A percentile compares a stretch with the other conserved stretches of the same genome.
Conservation (phyloP, 257 asterid genomes). For the Petunia secreta region DNA sequence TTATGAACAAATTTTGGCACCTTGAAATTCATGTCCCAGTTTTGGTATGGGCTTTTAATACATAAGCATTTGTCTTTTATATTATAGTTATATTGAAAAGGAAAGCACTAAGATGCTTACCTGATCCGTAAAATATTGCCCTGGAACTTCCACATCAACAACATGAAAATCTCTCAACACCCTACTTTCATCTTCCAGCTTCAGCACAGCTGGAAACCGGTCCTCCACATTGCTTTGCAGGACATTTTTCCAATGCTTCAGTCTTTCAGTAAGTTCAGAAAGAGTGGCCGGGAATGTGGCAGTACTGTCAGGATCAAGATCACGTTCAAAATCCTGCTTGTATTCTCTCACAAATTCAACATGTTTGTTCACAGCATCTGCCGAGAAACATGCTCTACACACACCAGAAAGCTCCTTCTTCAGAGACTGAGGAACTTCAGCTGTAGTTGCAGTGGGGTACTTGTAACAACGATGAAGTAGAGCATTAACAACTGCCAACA, state of each 20-base stretch:
- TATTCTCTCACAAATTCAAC: slow-evolving; percentile 97
- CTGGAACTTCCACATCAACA: slow-evolving; percentile 99
- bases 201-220: slow-evolving; percentile 93
- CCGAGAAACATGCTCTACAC: slow-evolving; percentile 98
- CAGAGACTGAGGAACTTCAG: slow-evolving; percentile 97
- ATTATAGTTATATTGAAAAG: not conserved
- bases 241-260: slow-evolving; percentile 98
- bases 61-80: not conserved
- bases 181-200: slow-evolving; percentile 98
- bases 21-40: slow-evolving; percentile 10
- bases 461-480: slow-evolving; percentile 99
- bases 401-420: slow-evolving; percentile 99
- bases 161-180: slow-evolving; percentile 93
- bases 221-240: slow-evolving; percentile 97
- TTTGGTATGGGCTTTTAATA: not conserved
- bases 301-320: slow-evolving; percentile 96
- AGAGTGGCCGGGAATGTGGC: slow-evolving; percentile 94
- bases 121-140: slow-evolving; percentile 96
- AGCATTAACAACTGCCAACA: slow-evolving; percentile 97
- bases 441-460: slow-evolving; percentile 98
- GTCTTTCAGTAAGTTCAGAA: slow-evolving; percentile 85
- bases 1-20: slow-evolving; percentile 10
- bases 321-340: slow-evolving; percentile 97
- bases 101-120: slow-evolving; percentile 40
- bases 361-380: slow-evolving; percentile 98